phyloP scores from a whole-genome alignment of 495 filamentous ascomycete species.

The Amphirosellinia nigrospora region DNA sequence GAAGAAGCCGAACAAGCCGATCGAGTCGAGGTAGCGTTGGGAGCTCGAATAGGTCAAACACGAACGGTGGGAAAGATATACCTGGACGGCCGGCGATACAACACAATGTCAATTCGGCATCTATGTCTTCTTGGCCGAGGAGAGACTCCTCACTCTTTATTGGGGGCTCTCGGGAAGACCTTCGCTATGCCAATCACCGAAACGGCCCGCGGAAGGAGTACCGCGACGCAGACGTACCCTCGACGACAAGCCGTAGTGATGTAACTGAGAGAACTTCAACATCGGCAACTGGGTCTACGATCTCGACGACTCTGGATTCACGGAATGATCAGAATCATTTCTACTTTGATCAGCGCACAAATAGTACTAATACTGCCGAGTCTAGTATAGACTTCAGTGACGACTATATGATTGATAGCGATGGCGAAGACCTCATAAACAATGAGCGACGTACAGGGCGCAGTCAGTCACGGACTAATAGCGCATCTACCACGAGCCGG shows the following conservation, averaged over 20 bases:
- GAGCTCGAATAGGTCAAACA: conserved; percentile 21
- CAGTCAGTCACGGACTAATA: conserved; percentile 29
- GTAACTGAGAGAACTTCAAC: conserved; percentile 29
- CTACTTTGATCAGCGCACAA: conserved; percentile 39
- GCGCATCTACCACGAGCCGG: conserved; percentile 15
- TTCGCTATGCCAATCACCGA: neutral
- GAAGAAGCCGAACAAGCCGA: conserved; percentile 18
- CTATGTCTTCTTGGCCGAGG: conserved; percentile 6
- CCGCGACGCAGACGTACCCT: conserved; percentile 23
- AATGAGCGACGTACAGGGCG: conserved; percentile 31
- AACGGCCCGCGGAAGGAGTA: conserved; percentile 17
- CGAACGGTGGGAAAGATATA: neutral
- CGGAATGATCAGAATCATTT: conserved; percentile 41
- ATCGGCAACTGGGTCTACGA: conserved; percentile 18
- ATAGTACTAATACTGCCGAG: conserved; percentile 39
- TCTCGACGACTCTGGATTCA: conserved; percentile 16
- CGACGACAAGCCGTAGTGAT: conserved; percentile 33
- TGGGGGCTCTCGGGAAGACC: conserved; percentile 13
- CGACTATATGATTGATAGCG: conserved; percentile 45
- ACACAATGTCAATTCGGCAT: neutral
- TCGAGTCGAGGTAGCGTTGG: conserved; percentile 8
- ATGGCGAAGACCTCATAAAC: conserved; percentile 32
- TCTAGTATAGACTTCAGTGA: conserved; percentile 49
- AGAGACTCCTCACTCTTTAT: conserved; percentile 30
- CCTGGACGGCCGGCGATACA: neutral